phyloP scores from a whole-genome alignment of 352 stramenopile genomes.

The Pythium dissimile region DNA sequence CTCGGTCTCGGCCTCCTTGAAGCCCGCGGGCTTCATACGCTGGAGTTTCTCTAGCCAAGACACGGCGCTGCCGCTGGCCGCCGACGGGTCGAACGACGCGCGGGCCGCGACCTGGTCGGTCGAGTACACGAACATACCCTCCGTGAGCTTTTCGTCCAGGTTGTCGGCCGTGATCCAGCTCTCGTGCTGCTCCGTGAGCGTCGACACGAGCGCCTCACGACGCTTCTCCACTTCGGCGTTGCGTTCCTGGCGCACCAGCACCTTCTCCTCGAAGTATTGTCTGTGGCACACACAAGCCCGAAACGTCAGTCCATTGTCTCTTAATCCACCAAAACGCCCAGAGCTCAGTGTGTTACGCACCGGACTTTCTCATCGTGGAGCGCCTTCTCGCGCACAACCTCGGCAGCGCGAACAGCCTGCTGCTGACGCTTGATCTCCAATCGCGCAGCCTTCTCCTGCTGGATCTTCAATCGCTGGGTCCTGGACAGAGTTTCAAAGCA shows the following conservation, averaged over 20 bases:
- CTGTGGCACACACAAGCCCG: conserved; percentile 20
- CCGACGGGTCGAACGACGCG: conserved; percentile 66
- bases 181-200: conserved; percentile 54
- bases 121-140: conserved; percentile 85
- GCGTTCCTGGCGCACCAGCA: conserved; percentile 59
- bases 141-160: conserved; percentile 73
- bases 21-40: conserved; percentile 76
- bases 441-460: conserved; percentile 84
- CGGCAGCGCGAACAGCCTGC: conserved; percentile 75
- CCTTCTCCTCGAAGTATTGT: conserved; percentile 79
- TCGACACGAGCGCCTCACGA: conserved; percentile 60
- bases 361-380: conserved; percentile 76
- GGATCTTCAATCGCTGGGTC: conserved; percentile 74
- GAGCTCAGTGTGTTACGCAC: too few relatives aligned
- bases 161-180: conserved; percentile 76
- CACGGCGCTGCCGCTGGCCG: conserved; percentile 60
- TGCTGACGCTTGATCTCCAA: conserved; percentile 87
- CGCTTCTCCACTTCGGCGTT: conserved; percentile 60
- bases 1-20: conserved; percentile 26
- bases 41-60: conserved; percentile 88
- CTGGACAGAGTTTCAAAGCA: conserved; percentile 18
- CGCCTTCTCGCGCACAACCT: conserved; percentile 77
- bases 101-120: conserved; percentile 63
- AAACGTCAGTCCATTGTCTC: too few relatives aligned
- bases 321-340: too few relatives aligned